Evolutionary conservation across 352 stramenopile species (phyloP), one percentile per base, ranked within the genome.

Genomic region (Globisporangium uncinulatum): DNA sequence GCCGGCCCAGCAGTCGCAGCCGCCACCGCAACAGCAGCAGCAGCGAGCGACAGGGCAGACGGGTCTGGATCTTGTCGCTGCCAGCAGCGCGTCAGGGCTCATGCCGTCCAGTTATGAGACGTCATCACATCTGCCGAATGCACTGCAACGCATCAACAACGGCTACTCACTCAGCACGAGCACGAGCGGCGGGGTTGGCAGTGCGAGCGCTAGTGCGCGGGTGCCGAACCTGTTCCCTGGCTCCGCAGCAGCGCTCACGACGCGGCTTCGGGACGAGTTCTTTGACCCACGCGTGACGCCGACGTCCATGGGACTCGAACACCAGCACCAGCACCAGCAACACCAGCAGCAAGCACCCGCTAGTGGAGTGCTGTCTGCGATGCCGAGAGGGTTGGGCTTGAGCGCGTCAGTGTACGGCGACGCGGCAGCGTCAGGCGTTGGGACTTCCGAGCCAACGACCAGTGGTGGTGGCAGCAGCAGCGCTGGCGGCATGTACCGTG

Each of bases 21-120:
- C 24, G 24, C 24, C 24, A 29, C 24, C 24, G 24, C 24, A 29
- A 29, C 24, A 29, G 24, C 24, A 29, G 32, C 32, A 24, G 7
- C 39, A 47, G 32, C 46, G n/a, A 43, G 32, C n/a, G 10, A 7
- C 44, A 13, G 41, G 34, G 34, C 46, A 48, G 32, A 34, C 46
- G 10, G 43, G 45, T 29, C 46, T 67, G 32, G 61, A 67, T 17
- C 39, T 67, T 24, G 49, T 63, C 19, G 47, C 61, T 7, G 44
- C 61, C 8, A 63, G 42, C 1, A 19, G 48, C 5, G 21, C 43
- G 24, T 50, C 56, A 15, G 41, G 34, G 2, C 37, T 44, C 19
- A 63, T 67, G 56, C 51, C 55, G 19, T 63, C 61, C 15, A 62
- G 51, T 37, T 67, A 67, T 19, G 59, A 65, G 24, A 29, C 24